A percentile compares a stretch with the other conserved stretches of the same genome.
Conservation (phyloP, 257 asterid species). For the Fraxinus cuspidata region DNA sequence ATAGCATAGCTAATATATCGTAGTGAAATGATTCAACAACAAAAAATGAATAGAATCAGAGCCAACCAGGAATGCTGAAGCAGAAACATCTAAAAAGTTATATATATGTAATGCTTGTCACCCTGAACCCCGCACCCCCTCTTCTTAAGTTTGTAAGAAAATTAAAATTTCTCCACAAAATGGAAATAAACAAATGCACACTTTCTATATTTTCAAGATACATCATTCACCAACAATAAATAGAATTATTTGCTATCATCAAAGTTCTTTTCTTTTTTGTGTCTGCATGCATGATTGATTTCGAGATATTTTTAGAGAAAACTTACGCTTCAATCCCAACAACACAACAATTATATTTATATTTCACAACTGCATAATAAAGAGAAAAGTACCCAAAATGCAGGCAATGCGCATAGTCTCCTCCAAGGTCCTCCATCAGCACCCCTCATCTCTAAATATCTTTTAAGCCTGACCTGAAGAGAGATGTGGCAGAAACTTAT, state of each 20-base stretch:
- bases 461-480: too few relatives aligned
- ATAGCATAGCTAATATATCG: slow-evolving; percentile 6
- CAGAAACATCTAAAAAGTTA: not conserved
- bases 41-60: slow-evolving; percentile 4
- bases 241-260: not conserved
- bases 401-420: too few relatives aligned
- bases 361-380: not conserved
- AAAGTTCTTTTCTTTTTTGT: not conserved
- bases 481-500: slow-evolving; percentile 3
- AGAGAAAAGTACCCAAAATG: slow-evolving; percentile 68
- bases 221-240: not conserved
- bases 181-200: not conserved
- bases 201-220: not conserved
- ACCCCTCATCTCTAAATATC: too few relatives aligned
- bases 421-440: too few relatives aligned
- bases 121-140: not conserved
- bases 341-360: not conserved
- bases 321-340: not conserved
- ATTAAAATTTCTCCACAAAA: not conserved
- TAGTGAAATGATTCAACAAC: not conserved
- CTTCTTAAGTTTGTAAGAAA: not conserved
- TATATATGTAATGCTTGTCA: not conserved
- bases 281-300: not conserved
- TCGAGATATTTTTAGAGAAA: not conserved
- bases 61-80: slow-evolving; percentile 11